Evolutionary conservation across 148 eudicot genomes (phyloP), one percentile per base, ranked within the genome.

Genomic region (Talinum fruticosum): DNA sequence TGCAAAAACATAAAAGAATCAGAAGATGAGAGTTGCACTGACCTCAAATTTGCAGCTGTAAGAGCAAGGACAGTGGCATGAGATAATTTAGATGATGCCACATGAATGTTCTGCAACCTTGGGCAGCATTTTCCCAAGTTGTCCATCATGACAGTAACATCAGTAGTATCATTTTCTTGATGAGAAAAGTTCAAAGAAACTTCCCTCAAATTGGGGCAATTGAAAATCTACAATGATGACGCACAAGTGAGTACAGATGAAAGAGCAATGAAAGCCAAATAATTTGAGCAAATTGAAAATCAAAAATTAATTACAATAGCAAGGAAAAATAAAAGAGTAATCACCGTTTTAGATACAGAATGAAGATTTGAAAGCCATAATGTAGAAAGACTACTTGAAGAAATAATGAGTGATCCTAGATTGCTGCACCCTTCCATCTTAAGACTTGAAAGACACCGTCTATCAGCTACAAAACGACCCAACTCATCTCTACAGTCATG

Each of bases 341-440:
- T 71, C 79, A 96, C 99, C 97, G 82, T 90, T 88, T 91, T 96
- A 62, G 97, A 87, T 62, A 93, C 87, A 37, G 92, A 89, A 47
- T 91, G 93, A 70, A 96, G 99, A 84, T 87, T 94, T 24, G 99
- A 93, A 77, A 96, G 97, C 93, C 97, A 93, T 53, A 96, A 81
- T 33, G 88, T 93, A 41, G 90, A 87, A 62, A 96, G 92, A 75
- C 90, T 89, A 51, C 85, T 81, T 35, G 99, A 96, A 78, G 87
- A 84, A 75, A 93, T 80, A 75, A 78, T 47, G 65, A 93, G 82
- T 33, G 90, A 84, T 73, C 97, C 91, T 68, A 96, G 83, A 80
- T 85, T 86, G 62, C 85, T 81, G 87, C 97, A 93, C 26, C 97
- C 97, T 85, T 96, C 97, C 92, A 96, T 89, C 84, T 93, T 96